Percentiles rank a stretch among this genome's conserved stretches.
Evolutionary conservation across 2,329 filamentous ascomycete species (phyloP).

Genomic region (Penicillium polonicum): DNA sequence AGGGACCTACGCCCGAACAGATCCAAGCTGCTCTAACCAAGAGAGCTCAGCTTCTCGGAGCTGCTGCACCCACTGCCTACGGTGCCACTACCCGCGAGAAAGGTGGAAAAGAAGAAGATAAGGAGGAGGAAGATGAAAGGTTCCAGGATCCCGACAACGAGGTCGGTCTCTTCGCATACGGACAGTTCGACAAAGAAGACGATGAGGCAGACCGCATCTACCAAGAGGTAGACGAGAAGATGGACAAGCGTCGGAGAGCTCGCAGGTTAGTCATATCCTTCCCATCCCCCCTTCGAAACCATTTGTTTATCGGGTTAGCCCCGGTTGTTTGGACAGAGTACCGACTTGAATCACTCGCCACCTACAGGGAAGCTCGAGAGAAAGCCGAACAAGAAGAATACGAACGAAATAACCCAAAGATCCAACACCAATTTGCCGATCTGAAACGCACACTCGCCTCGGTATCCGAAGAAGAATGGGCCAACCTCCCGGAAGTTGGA

Average conservation of each 20-base stretch:
- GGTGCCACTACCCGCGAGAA: slow-evolving; percentile 68
- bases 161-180: slow-evolving; percentile 89
- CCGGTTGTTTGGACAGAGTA: slow-evolving; percentile 68
- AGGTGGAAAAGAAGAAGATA: slow-evolving; percentile 59
- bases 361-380: slow-evolving; percentile 87
- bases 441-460: slow-evolving; percentile 85
- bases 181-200: slow-evolving; percentile 94
- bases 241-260: slow-evolving; percentile 82
- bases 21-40: slow-evolving; percentile 97
- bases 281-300: slow-evolving; percentile 37
- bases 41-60: slow-evolving; percentile 77
- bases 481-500: slow-evolving; percentile 89
- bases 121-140: slow-evolving; percentile 73
- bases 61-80: slow-evolving; percentile 69
- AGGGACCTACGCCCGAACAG: slow-evolving; percentile 95
- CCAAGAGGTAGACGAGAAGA: slow-evolving; percentile 92
- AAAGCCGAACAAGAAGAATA: slow-evolving; percentile 88
- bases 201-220: slow-evolving; percentile 97
- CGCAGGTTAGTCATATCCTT: slow-evolving; percentile 69
- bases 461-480: slow-evolving; percentile 95
- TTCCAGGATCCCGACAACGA: slow-evolving; percentile 98
- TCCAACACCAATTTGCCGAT: slow-evolving; percentile 95
- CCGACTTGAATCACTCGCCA: slow-evolving; percentile 64
- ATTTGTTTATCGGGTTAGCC: slow-evolving; percentile 65
- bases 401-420: slow-evolving; percentile 96